Base-by-base conservation (phyloP, 495 filamentous ascomycete genomes). In the Hypoxylon trugodes region DNA sequence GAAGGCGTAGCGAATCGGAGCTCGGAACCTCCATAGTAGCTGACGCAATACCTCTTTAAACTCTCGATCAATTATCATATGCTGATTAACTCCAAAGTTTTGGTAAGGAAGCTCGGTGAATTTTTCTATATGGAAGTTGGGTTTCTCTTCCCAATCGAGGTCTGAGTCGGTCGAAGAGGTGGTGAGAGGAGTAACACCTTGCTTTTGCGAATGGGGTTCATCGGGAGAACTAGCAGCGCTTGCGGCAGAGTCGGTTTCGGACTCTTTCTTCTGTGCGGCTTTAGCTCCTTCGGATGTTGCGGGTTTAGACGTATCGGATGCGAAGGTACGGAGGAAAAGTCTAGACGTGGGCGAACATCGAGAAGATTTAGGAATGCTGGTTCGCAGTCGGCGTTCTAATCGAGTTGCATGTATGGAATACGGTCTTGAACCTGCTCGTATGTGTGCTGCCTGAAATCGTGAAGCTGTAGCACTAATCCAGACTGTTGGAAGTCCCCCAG, bases 1-100 rank as follows among this genome's bases (percentile, higher is more conserved):
- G 73, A 98, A 95, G 4, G 93, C 94, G 77, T 98, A 98, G 42
- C 90, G 84, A 58, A 98, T 96, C 0, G 94, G 93, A 0, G 96
- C 95, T 30, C 89, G 82, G 75, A 98, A 98, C 56, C 93, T 85
- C 91, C 93, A 96, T 3, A 97, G 83, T 25, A 98, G 89, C 70
- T 91, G 86, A 13, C 93, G 88, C 30, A 98, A 75, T 12, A 86
- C 89, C 70, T 96, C 91, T 69, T 96, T 97, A 74, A 97, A 94
- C 61, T 97, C 92, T 60, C 91, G 86, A 74, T 97, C 93, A 68
- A 97, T 93, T 13, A 90, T 80, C 77, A 98, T 96, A 69, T 97
- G 90, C 69, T 98, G 96, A 68, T 98, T 98, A 61, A 91, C 87
- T 10, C 96, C 95, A 69, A 97, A 97, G 64, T 93, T 90, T 59